phyloP scores from a whole-genome alignment of 345 rosid genomes.

The Murraya paniculata region DNA sequence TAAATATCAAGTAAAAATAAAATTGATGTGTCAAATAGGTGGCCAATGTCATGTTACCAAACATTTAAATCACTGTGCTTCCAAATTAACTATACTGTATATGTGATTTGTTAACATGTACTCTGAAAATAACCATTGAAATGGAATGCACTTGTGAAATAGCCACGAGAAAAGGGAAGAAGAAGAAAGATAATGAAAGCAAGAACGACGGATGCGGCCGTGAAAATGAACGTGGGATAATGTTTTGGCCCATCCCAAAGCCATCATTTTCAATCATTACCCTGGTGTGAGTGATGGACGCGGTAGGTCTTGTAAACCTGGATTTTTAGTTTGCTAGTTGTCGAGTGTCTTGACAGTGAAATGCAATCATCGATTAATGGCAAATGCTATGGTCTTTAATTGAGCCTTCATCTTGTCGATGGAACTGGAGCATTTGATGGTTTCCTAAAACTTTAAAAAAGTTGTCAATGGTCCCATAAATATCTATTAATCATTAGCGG shows the following conservation, averaged over 20 bases:
- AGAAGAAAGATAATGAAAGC: not conserved
- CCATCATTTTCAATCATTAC: slow-evolving; percentile 4
- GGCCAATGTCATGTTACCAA: not conserved
- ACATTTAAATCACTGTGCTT: no score
- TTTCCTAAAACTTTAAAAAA: not conserved
- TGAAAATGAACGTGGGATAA: not conserved
- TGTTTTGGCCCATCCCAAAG: slow-evolving; percentile 13
- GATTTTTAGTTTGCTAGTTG: not conserved
- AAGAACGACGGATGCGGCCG: not conserved
- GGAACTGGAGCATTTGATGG: no score
- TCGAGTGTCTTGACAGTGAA: not conserved
- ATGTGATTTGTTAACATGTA: not conserved
- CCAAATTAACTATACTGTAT: not conserved
- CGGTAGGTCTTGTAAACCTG: slow-evolving; percentile 15
- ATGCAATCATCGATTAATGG: not conserved
- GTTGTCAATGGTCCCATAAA: no score
- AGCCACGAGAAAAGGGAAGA: not conserved
- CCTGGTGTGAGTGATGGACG: not conserved
- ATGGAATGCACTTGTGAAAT: not conserved
- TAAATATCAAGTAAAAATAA: no score
- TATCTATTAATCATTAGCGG: no score
- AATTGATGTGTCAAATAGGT: not conserved
- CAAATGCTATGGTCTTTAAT: not conserved
- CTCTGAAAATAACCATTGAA: not conserved
- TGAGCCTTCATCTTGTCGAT: not conserved